phyloP scores from a whole-genome alignment of 352 stramenopile genomes.

The Blastocystis sp. region DNA sequence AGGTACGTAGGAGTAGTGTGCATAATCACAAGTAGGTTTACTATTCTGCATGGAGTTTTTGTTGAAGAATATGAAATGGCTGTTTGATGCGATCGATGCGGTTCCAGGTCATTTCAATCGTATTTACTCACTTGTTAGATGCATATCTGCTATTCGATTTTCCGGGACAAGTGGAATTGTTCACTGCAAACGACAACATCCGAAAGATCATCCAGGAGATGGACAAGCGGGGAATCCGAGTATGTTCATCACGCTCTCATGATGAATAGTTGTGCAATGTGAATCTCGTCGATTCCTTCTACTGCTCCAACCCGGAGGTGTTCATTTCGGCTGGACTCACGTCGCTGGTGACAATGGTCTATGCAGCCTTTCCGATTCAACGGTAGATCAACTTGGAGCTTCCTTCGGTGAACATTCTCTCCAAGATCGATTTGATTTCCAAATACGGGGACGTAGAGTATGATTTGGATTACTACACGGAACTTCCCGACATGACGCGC shows the following conservation, averaged over 20 bases:
- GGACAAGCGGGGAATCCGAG: constrained; percentile 53
- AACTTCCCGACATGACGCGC: constrained; percentile 28
- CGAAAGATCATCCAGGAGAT: constrained; percentile 89
- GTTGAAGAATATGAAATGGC: constrained; percentile 94
- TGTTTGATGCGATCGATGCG: constrained; percentile 84
- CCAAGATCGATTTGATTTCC: constrained; percentile 95
- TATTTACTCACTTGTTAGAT: constrained; percentile 74
- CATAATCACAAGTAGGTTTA: constrained; percentile 74
- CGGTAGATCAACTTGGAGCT: constrained; percentile 84
- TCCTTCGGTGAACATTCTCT: constrained; percentile 95
- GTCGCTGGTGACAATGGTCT: constrained; percentile 93
- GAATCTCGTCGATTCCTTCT: constrained; percentile 89
- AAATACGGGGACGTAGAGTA: constrained; percentile 82
- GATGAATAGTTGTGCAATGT: constrained; percentile 80
- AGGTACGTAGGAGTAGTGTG: constrained; percentile 67
- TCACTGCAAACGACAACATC: constrained; percentile 95
- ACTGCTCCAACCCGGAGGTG: constrained; percentile 89
- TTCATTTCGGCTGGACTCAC: constrained; percentile 94
- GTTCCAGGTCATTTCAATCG: constrained; percentile 77
- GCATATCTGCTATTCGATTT: constrained; percentile 98
- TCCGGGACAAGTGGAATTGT: constrained; percentile 96
- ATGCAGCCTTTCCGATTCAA: not conserved
- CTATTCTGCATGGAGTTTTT: constrained; percentile 99
- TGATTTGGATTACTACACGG: constrained; percentile 68
- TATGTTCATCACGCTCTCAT: not conserved